These are phyloP conservation scores for Thelephora terrestris DNA, from an alignment of 1,284 basidiomycete species.

Conservation along the genomic window DNA sequence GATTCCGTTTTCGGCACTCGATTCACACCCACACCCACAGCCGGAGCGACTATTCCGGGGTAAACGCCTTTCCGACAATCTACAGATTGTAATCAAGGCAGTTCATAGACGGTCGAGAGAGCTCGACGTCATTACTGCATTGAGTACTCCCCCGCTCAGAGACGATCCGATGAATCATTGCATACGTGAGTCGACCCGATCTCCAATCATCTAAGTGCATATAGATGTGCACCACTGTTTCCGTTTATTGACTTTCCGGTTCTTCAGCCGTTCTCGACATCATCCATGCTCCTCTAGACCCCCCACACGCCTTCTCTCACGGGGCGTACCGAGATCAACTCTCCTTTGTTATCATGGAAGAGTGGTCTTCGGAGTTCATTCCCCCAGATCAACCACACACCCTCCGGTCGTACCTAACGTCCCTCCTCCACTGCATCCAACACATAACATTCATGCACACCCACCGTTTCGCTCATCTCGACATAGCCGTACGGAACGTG, in stretches of 20 bases:
- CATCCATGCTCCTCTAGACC: constrained; percentile 42
- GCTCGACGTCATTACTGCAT: constrained; percentile 41
- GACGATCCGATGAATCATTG: constrained; percentile 60
- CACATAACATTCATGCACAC: constrained; percentile 61
- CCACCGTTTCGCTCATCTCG: constrained; percentile 54
- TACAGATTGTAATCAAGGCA: constrained; percentile 55
- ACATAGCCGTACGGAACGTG: constrained; percentile 60
- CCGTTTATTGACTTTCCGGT: constrained; percentile 1
- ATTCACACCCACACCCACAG: constrained; percentile 22
- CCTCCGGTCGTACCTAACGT: constrained; percentile 40
- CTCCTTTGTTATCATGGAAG: constrained; percentile 67
- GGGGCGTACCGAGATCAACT: constrained; percentile 17
- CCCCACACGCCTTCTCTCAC: too few species aligned
- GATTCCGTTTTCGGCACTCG: too few species aligned
- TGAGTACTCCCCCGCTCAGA: constrained; percentile 41
- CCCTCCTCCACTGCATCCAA: constrained; percentile 58
- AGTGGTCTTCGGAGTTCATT: constrained; percentile 59
- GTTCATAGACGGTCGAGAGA: constrained; percentile 54
- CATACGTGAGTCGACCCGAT: constrained; percentile 44
- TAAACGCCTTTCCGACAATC: constrained; percentile 36
- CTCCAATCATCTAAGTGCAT: too few species aligned
- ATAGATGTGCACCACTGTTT: neutral
- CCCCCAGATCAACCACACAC: constrained; percentile 36
- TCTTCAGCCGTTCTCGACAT: constrained; percentile 51
- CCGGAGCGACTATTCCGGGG: constrained; percentile 65